Base-by-base conservation (phyloP, 106 monocot genomes). In the Dendrobium nobile region DNA sequence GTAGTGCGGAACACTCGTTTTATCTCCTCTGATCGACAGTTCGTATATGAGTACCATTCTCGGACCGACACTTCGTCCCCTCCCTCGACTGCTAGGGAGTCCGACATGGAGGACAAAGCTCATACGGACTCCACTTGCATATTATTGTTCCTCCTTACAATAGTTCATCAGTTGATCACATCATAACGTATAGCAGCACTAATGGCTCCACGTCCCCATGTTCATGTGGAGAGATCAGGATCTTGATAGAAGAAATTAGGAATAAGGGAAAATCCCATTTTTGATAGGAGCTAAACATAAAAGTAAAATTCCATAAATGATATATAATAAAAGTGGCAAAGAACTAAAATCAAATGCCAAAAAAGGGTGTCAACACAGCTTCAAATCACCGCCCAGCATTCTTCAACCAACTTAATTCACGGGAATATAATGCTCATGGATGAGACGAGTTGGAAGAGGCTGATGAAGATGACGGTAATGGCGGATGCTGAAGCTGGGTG, bases 281-380 rank as follows among this genome's bases (percentile, higher is more conserved):
- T 48, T 48, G 48, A 48, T 48, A 48, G 48, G 48, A 48, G 48
- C 48, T 48, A 10, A 48, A 11, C 48, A 10, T 11, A 19, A 2
- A 73, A 19, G 40, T 42, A 11, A 19, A 42, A 42, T 73, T 73
- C 64, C 7, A 93, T 56, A 77, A 91, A 82, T 2, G 85, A 93
- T 47, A 89, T 91, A 24, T 33, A 33, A 2, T 33, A 13, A 70
- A 70, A 8, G 64, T 27, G 27, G 27, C 27, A 27, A 27, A 27
- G 27, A 27, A 27, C 27, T 27, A 27, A 27, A 27, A 27, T 27
- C 27, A 27, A 27, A 27, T 27, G 27, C 27, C 27, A 27, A 27
- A 13, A 70, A 70, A 8, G 64, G 16, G 17, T 4, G n/a, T 65
- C 22, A n/a, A n/a, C 64, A 65, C 64, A 65, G 2, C 64, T 65